Base-by-base conservation (phyloP, 352 stramenopile species). In the Blastocystis sp. region DNA sequence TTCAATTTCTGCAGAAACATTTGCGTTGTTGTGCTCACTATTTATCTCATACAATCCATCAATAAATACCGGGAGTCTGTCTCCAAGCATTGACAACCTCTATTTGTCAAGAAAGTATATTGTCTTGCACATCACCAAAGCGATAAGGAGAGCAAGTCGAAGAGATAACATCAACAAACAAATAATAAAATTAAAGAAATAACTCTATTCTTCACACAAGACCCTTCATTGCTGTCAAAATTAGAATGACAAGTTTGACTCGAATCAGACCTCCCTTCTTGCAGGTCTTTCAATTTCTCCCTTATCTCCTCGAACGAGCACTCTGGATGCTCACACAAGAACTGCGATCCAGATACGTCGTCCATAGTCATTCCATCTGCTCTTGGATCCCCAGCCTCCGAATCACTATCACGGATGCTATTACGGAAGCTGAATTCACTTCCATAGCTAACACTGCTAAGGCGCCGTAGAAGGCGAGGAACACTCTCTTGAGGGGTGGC, bases 371-470 rank as follows among this genome's bases (percentile, higher is more conserved):
- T 26, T 41, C 47, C 70, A 29, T 62, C 54, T 26, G 37, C 15
- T n/a, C 34, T 39, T 13, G 23, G 34, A 3, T 62, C 70, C 18
- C 34, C 50, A 47, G 15, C 8, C 54, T 80, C 70, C 39, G 70
- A 80, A 41, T 80, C 70, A 20, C 45, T 64, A 13, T 64, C 70
- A 26, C 26, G 11, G 15, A 47, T 20, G 55, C 70, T 80, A 41
- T 80, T 80, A 34, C 70, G 70, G 70, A 80, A 80, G 8, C 37
- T 61, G 26, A 80, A 23, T 26, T 80, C 70, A 26, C 70, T 80
- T 41, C 70, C 50, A 41, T 80, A 64, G 45, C 45, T 64, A 4
- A 80, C 55, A 64, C 45, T 63, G n/a, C 70, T 80, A 34, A 64
- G 20, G 18, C 70, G 70, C 9, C 64, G 70, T 4, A 63, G n/a